Conservation (phyloP, 441 rosid genomes). For the Gossypium lobatum region DNA sequence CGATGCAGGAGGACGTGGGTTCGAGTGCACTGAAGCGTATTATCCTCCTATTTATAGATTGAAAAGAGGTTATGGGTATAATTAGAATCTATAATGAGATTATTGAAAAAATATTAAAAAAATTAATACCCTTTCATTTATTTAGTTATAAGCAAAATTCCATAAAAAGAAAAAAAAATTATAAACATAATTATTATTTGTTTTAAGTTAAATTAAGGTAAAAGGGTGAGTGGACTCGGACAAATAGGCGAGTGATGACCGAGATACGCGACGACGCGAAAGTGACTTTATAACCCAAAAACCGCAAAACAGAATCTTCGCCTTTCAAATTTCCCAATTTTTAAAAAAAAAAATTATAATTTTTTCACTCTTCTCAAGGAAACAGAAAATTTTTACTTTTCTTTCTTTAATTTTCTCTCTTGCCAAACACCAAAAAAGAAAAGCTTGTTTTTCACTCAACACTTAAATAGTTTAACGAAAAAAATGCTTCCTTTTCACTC, state of each 20-base stretch:
- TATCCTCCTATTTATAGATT: too few relatives aligned
- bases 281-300: slow-evolving; percentile 17
- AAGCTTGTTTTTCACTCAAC: slow-evolving; percentile 19
- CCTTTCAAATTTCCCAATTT: slow-evolving; percentile 7
- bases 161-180: too few relatives aligned
- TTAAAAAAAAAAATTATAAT: too few relatives aligned
- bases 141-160: too few relatives aligned
- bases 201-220: not conserved
- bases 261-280: slow-evolving; percentile 67
- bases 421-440: slow-evolving; percentile 5
- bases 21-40: too few relatives aligned
- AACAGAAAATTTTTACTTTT: not conserved
- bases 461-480: not conserved
- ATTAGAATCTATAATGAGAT: too few relatives aligned
- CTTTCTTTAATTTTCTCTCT: slow-evolving; percentile 17
- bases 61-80: fast-evolving
- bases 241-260: slow-evolving; percentile 15
- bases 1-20: too few relatives aligned
- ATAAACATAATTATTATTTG: not conserved
- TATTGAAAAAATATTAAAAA: too few relatives aligned
- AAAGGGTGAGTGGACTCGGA: slow-evolving; percentile 11
- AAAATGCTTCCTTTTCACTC: not conserved
- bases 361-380: not conserved
- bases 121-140: too few relatives aligned
- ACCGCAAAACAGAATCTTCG: slow-evolving; percentile 33